Conservation (phyloP, 2,329 filamentous ascomycete species). For the Trichoderma koningii region DNA sequence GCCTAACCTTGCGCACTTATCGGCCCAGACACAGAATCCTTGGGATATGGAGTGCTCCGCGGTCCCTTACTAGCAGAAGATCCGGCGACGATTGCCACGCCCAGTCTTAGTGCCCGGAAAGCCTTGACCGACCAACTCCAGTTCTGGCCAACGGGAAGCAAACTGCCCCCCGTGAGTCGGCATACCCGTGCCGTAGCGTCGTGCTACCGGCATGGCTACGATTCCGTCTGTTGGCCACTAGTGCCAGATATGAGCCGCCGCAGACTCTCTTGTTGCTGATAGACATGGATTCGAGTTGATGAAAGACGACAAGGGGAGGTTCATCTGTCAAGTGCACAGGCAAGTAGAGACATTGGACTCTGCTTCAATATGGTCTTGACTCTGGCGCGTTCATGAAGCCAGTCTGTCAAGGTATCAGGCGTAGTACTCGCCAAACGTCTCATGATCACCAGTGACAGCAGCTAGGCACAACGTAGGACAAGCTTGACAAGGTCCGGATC, state of each 20-base stretch:
- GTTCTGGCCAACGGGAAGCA: slow-evolving; percentile 9
- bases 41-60: slow-evolving; percentile 2
- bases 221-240: slow-evolving; percentile 1
- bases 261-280: not conserved
- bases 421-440: no score
- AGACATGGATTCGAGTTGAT: not conserved
- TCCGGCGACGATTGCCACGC: slow-evolving; percentile 17
- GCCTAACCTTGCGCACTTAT: not conserved
- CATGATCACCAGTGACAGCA: not conserved
- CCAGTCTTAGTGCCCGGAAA: slow-evolving; percentile 18
- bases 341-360: not conserved
- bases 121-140: slow-evolving; percentile 10
- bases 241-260: not conserved
- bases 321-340: not conserved
- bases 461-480: not conserved
- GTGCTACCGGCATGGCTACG: not conserved
- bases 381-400: no score
- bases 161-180: slow-evolving; percentile 5
- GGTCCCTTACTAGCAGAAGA: slow-evolving; percentile 1
- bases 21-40: not conserved
- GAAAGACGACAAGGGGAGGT: not conserved
- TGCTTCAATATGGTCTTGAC: not conserved
- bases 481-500: no score
- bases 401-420: no score
- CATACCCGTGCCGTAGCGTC: slow-evolving; percentile 23